Evolutionary conservation across 108 stramenopile genomes (phyloP).

Genomic region (Aureococcus anophagefferens): DNA sequence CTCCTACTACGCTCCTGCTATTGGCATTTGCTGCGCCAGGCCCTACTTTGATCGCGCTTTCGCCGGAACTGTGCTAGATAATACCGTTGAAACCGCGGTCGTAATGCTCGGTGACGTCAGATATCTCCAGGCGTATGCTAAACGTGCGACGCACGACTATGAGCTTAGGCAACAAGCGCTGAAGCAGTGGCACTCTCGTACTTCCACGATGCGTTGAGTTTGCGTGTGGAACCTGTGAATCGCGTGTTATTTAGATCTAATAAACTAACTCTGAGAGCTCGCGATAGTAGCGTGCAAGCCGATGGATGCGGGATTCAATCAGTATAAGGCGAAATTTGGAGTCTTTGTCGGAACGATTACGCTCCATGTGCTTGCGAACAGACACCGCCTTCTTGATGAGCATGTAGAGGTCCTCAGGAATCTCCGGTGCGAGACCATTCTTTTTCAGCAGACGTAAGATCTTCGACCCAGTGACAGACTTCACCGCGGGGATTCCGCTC

Average conservation of each 20-base stretch:
- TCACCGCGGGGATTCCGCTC: slow-evolving; percentile 92
- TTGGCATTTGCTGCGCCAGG: no score
- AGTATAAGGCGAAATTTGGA: slow-evolving; percentile 99
- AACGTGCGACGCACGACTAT: no score
- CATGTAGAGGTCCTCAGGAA: slow-evolving; percentile 99
- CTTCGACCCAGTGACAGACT: slow-evolving; percentile 93
- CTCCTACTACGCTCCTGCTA: no score
- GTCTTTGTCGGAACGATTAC: slow-evolving; percentile 99
- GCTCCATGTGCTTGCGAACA: slow-evolving; percentile 98
- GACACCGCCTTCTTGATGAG: slow-evolving; percentile 99
- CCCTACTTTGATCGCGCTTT: no score
- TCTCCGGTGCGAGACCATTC: slow-evolving; percentile 96
- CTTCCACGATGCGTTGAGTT: slow-evolving; percentile 98
- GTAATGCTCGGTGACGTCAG: no score
- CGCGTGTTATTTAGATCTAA: no score
- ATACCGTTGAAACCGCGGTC: no score
- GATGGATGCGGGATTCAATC: slow-evolving; percentile 97
- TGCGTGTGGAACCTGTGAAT: slow-evolving; percentile 84
- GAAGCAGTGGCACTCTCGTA: slow-evolving; percentile 96
- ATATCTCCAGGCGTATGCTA: no score
- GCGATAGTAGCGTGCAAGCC: slow-evolving; percentile 97
- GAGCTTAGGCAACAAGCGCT: slow-evolving; percentile 98
- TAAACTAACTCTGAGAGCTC: slow-evolving; percentile 21
- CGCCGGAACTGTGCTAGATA: no score
- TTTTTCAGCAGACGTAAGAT: slow-evolving; percentile 98